Percentiles rank a stretch among this genome's conserved stretches.
phyloP scores from a whole-genome alignment of 2,329 filamentous ascomycete species.

The Aspergillus thermomutatus region DNA sequence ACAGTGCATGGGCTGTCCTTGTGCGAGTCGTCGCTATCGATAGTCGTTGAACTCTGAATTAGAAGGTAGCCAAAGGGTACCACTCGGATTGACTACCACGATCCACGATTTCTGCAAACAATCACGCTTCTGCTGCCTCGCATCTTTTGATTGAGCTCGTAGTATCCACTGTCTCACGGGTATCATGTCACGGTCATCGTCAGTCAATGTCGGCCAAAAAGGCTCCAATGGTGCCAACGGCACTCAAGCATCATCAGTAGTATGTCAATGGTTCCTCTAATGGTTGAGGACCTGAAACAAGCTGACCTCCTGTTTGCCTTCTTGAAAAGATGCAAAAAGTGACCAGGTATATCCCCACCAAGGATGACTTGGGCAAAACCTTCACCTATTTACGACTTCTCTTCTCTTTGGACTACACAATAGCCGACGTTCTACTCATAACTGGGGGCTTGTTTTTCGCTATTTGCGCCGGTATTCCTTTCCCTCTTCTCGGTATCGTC shows the following conservation, averaged over 20 bases:
- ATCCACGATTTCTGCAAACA: background rate
- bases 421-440: slow-evolving; percentile 26
- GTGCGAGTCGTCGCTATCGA: too few relatives aligned
- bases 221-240: background rate
- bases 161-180: background rate
- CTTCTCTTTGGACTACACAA: slow-evolving; percentile 27
- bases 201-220: background rate
- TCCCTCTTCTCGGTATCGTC: slow-evolving; percentile 38
- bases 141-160: background rate
- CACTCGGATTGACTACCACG: background rate
- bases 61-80: background rate
- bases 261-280: background rate
- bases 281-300: background rate
- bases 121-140: background rate
- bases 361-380: slow-evolving; percentile 13
- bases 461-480: slow-evolving; percentile 37
- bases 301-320: background rate
- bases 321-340: slow-evolving; percentile 6
- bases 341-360: slow-evolving; percentile 19
- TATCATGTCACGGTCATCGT: slow-evolving; percentile 5
- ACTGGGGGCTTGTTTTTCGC: slow-evolving; percentile 27
- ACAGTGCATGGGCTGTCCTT: too few relatives aligned
- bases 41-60: background rate
- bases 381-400: slow-evolving; percentile 24
- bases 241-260: background rate